Evolutionary conservation across 1,284 basidiomycete species (phyloP).

Genomic region (Takashimella tepidaria): DNA sequence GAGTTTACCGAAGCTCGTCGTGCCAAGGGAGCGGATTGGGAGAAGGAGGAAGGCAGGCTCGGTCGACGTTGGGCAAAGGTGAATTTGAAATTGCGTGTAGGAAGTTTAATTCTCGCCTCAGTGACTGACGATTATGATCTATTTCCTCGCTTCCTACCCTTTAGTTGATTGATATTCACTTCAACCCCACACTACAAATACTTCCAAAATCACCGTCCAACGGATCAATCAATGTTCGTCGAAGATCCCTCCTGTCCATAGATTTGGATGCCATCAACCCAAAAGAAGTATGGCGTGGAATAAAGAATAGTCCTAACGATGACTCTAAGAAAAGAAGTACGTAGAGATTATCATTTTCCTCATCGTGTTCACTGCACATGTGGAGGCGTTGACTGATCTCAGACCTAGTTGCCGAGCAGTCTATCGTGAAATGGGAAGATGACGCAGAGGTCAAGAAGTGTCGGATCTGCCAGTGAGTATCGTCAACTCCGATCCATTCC

Average conservation of each 20-base stretch:
- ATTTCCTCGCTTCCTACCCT: background rate
- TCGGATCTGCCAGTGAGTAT: constrained; percentile 73
- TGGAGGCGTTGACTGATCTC: background rate
- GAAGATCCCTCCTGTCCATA: constrained; percentile 25
- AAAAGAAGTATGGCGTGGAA: constrained; percentile 44
- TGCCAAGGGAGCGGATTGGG: constrained; percentile 56
- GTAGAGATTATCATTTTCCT: background rate
- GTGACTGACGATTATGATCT: constrained; percentile 4
- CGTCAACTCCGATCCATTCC: background rate
- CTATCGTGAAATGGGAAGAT: constrained; percentile 91
- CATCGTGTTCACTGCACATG: too few species aligned
- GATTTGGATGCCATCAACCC: constrained; percentile 43
- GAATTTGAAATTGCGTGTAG: constrained; percentile 8
- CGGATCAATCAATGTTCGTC: constrained; percentile 11
- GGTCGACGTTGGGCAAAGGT: constrained; percentile 75
- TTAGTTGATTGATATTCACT: constrained; percentile 70
- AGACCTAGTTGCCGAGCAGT: constrained; percentile 69
- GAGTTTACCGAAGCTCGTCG: constrained; percentile 64
- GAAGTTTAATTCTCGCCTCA: background rate
- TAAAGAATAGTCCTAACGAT: constrained; percentile 56
- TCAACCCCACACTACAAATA: constrained; percentile 51
- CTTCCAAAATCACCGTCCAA: background rate
- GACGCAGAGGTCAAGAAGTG: constrained; percentile 71
- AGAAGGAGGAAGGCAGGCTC: constrained; percentile 71
- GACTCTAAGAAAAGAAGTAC: constrained; percentile 43